Base-by-base conservation (phyloP, 1,139 yeast species). In the Taiozyma onychis region DNA sequence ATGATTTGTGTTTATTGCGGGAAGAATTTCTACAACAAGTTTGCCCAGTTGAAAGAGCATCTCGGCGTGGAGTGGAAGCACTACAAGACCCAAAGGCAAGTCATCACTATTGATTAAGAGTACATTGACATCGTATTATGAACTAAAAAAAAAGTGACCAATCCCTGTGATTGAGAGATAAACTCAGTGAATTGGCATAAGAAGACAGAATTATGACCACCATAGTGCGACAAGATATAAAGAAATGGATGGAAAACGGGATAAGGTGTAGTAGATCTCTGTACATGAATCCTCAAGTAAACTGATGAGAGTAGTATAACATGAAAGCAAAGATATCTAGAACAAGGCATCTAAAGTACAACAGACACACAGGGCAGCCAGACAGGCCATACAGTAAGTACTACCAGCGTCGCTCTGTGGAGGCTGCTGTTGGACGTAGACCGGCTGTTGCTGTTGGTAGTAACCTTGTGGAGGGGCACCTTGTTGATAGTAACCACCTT, bases 311-410 rank as follows among this genome's bases (percentile, higher is more conserved):
- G 18, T n/a, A n/a, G n/a, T 18, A 18, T 18, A 18, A 18, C 18
- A 18, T n/a, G 9, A 35, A 35, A 16, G 39, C 39, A 32, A 42
- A 6, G 16, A 16, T 3, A 34, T 44, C 61, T 72, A 84, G 66
- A 84, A 81, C 34, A 85, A 60, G 62, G 83, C 78, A 63, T 85
- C 90, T 59, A 85, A 70, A 6, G 90, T 81, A 68, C 88, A 84
- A 66, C 93, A 85, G 57, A 84, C 61, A 78, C 91, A 85, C 67
- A 83, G 58, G 11, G 88, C 89, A 30, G 83, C 89, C 59, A 84
- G 72, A 70, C 90, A 85, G 5, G 81, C 90, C 68, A 81, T 75
- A 62, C 83, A 74, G 67, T 89, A 84, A 51, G 75, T 78, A 22
- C 64, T 63, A 34, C 66, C 65, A 52, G 69, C 68, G 46, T 72